Evolutionary conservation across 169 alveolate genomes (phyloP), one percentile per base, ranked within the genome.

Genomic region (Plasmodium gaboni): DNA sequence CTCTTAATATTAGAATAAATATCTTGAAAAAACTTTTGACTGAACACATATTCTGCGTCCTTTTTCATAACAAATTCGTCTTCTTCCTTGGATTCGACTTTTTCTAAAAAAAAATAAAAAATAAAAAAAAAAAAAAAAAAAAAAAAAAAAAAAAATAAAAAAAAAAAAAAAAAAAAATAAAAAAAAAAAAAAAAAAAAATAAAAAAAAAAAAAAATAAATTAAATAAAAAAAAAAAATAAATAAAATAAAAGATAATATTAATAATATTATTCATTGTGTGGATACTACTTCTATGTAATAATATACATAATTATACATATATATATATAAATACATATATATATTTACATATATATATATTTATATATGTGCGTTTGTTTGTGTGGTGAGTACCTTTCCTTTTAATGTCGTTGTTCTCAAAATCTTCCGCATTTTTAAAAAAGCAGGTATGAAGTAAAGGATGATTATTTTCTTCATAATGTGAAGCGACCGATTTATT

Each of bases 11-110:
- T 78, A 1, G 89, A 65, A 53, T 78, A 78, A 4, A 78, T 59
- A 9, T 78, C 89, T 57, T 65, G 26, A 44, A 78, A 78, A 59
- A 78, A 78, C 2, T 26, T 73, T 22, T 42, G 64, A 50, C 89
- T 78, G 24, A 78, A 78, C 9, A 78, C 74, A 19, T 78, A 78
- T 42, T 78, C 89, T 2, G 89, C 89, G 8, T 78, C 89, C 55
- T 51, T 78, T 48, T 78, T 78, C 74, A 65, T 65, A 9, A 9
- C 70, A n/a, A 28, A 28, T n/a, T 64, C 89, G 42, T 78, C 78
- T 50, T 64, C 71, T 24, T 67, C 89, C 15, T 51, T 59, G 6
- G 89, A 70, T 8, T 78, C 89, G n/a, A 78, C 44, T 53, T 63
- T 64, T 9, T 78, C 89, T 76, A 67, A 50, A 17, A 10, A 67